phyloP scores from a whole-genome alignment of 208 protist species.

The Zelonia costaricensis region DNA sequence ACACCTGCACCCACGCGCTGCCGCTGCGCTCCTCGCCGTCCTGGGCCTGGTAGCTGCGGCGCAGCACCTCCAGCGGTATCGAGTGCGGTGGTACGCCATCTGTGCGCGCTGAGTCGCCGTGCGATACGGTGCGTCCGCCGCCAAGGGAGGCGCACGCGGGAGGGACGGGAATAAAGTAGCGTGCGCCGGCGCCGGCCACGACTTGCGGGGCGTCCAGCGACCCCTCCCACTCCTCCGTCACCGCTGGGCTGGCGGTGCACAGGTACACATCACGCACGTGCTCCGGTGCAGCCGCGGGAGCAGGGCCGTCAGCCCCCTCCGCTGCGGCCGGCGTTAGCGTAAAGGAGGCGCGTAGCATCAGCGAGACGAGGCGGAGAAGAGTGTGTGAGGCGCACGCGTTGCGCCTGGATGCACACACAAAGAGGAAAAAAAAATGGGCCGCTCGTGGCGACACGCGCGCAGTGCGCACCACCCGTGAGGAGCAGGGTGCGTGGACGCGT shows the following conservation, averaged over 20 bases:
- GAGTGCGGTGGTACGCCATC: not conserved
- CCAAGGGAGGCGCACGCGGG: not conserved
- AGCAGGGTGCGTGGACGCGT: too few relatives aligned
- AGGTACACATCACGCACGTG: conserved; percentile 27
- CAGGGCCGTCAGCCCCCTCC: not conserved
- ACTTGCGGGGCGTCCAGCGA: conserved; percentile 12
- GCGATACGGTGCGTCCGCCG: too few relatives aligned
- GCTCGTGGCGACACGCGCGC: too few relatives aligned
- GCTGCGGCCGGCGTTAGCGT: not conserved
- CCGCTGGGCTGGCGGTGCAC: conserved; percentile 27
- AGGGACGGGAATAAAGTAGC: too few relatives aligned
- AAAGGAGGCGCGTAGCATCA: conserved; percentile 3
- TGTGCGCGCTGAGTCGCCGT: too few relatives aligned
- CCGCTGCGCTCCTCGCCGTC: not conserved
- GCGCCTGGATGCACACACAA: not conserved
- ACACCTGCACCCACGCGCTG: conserved; percentile 18
- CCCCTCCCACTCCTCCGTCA: conserved; percentile 32
- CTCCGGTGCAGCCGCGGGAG: conserved; percentile 1
- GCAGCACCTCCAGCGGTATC: conserved; percentile 2
- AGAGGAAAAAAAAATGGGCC: not conserved
- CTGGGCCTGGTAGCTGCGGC: conserved; percentile 10
- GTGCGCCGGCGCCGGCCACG: not conserved
- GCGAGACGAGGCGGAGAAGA: not conserved
- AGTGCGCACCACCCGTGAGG: too few relatives aligned
- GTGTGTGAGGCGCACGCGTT: not conserved